Conservation (phyloP, 768 basidiomycete genomes). For the Lactarius vividus region DNA sequence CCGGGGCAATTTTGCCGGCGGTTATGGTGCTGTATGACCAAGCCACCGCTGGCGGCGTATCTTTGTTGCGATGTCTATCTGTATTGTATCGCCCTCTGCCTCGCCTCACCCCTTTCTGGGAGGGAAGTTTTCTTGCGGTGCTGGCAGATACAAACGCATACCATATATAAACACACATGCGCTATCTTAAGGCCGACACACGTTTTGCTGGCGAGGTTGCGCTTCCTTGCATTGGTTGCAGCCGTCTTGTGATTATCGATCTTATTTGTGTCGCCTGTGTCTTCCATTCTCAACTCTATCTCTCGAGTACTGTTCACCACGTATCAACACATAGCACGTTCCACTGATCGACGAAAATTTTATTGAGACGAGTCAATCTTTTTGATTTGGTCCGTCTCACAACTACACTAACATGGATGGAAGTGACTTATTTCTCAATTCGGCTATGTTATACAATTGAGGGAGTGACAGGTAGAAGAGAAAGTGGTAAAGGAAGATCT, state of each 20-base stretch:
- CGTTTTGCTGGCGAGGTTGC: background rate
- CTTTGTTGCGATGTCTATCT: background rate
- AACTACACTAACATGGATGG: background rate
- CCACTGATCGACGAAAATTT: background rate
- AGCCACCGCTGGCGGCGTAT: background rate
- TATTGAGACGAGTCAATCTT: background rate
- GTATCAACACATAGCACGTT: background rate
- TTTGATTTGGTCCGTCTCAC: background rate
- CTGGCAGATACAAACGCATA: background rate
- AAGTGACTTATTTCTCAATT: conserved; percentile 7
- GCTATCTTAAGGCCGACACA: background rate
- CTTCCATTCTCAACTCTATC: background rate
- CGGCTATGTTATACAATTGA: conserved; percentile 12
- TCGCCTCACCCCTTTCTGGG: background rate
- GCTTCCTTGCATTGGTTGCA: background rate
- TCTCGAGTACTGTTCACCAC: background rate
- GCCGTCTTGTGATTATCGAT: background rate
- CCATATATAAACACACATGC: background rate
- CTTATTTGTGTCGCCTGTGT: background rate
- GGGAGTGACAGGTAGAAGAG: background rate
- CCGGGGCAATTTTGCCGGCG: background rate
- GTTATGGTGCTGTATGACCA: background rate
- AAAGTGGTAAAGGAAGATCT: background rate
- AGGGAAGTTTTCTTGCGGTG: background rate
- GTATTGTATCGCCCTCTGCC: background rate